Evolutionary conservation across 257 asterid species (phyloP).

Genomic region (Salvia miltiorrhiza): DNA sequence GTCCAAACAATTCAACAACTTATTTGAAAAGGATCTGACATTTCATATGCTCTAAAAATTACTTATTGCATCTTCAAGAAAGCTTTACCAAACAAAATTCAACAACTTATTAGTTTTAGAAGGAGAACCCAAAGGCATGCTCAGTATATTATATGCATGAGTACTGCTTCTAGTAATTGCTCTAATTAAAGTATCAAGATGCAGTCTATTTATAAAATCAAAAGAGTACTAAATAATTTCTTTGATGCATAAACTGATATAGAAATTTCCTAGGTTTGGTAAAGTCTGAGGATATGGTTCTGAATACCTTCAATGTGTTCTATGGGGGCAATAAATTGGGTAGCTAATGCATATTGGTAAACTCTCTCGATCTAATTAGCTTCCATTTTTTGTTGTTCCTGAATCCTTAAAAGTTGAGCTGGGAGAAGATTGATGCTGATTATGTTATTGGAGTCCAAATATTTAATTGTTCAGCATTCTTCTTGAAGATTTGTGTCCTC

Average conservation of each 20-base stretch:
- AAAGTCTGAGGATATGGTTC: not conserved
- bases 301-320: not conserved
- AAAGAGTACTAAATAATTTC: not conserved
- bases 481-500: not conserved
- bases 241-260: slow-evolving; percentile 3
- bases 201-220: not conserved
- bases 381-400: not conserved
- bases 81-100: not conserved
- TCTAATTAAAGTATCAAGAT: not conserved
- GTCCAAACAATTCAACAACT: not conserved
- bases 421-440: slow-evolving; percentile 9
- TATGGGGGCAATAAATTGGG: not conserved
- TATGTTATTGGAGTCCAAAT: not conserved
- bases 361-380: not conserved
- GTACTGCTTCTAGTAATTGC: not conserved
- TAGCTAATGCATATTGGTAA: not conserved
- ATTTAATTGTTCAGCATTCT: not conserved
- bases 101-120: not conserved
- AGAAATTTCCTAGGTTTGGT: not conserved
- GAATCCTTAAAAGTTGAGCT: not conserved
- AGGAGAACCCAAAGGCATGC: not conserved
- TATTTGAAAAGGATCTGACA: not conserved
- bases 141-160: not conserved
- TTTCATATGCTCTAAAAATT: not conserved
- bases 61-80: not conserved